Conservation (phyloP, 2,329 filamentous ascomycete genomes). For the Aspergillus tanneri region DNA sequence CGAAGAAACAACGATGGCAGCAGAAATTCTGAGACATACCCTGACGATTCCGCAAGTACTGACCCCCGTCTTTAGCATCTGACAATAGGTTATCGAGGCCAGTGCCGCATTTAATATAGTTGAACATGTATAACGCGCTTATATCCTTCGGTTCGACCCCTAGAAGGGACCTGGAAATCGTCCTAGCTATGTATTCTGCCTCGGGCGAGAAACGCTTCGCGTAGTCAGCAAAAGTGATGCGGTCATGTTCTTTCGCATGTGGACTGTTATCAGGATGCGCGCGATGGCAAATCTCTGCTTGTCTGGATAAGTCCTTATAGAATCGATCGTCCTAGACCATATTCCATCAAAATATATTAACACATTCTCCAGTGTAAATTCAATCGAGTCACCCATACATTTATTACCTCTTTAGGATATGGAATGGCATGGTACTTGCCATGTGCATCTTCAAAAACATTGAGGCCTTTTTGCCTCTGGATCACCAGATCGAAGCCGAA, state of each 20-base stretch:
- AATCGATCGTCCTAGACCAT: not conserved
- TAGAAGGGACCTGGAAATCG: conserved; percentile 44
- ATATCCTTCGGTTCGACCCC: conserved; percentile 52
- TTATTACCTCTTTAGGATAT: conserved; percentile 6
- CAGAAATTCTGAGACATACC: too few species aligned
- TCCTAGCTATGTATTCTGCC: conserved; percentile 33
- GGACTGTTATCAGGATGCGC: conserved; percentile 6
- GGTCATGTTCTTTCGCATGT: conserved; percentile 11
- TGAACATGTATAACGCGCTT: conserved; percentile 54
- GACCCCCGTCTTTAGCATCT: conserved; percentile 53
- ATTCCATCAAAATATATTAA: too few species aligned
- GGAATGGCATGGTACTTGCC: conserved; percentile 2
- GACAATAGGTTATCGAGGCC: conserved; percentile 54
- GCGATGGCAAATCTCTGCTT: conserved; percentile 3
- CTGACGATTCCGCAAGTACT: conserved; percentile 50
- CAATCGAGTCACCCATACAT: conserved; percentile 2
- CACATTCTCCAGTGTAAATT: not conserved
- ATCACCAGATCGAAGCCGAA: conserved; percentile 20
- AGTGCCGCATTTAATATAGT: conserved; percentile 54
- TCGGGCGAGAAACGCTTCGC: conserved; percentile 1
- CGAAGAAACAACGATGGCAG: too few species aligned
- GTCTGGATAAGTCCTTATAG: not conserved
- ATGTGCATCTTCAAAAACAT: conserved; percentile 26
- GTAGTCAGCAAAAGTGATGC: conserved; percentile 6
- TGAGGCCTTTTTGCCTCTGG: conserved; percentile 32